These are phyloP conservation scores for Piper longum DNA, from an alignment of 164 flowering plant genomes.

Conservation along the genomic window DNA sequence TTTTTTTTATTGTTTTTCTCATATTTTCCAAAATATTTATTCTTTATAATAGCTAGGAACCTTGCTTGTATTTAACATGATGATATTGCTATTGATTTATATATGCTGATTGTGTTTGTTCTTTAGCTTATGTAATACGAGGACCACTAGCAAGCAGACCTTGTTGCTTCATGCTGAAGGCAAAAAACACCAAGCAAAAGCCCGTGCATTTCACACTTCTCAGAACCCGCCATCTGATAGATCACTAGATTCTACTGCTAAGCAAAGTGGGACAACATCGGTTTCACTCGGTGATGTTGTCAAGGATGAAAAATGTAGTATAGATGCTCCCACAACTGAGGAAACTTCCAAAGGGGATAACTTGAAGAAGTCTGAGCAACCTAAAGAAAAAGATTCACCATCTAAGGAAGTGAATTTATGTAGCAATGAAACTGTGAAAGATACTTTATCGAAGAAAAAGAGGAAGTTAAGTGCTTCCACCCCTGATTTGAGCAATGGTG, in stretches of 20 bases:
- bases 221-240: slow-evolving; percentile 32
- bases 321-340: slow-evolving; percentile 10
- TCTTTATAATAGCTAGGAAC: no score
- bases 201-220: slow-evolving; percentile 67
- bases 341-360: slow-evolving; percentile 3
- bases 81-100: no score
- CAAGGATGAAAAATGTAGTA: neutral
- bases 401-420: slow-evolving; percentile 7
- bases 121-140: slow-evolving; percentile 73
- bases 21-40: no score
- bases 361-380: slow-evolving; percentile 5
- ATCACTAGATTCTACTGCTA: slow-evolving; percentile 25
- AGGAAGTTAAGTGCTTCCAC: slow-evolving; percentile 35
- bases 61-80: no score
- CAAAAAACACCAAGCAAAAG: slow-evolving; percentile 84
- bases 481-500: slow-evolving; percentile 28
- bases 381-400: slow-evolving; percentile 14
- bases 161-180: slow-evolving; percentile 89
- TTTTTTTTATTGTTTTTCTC: no score
- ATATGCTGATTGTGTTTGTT: neutral
- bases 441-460: slow-evolving; percentile 29
- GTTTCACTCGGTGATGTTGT: slow-evolving; percentile 4
- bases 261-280: slow-evolving; percentile 11
- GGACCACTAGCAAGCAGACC: slow-evolving; percentile 71
- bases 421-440: slow-evolving; percentile 23